A percentile compares a stretch with the other conserved stretches of the same genome.
These are phyloP conservation scores for Boletus vermiculosoides DNA, from an alignment of 768 basidiomycete genomes.

Conservation along the genomic window DNA sequence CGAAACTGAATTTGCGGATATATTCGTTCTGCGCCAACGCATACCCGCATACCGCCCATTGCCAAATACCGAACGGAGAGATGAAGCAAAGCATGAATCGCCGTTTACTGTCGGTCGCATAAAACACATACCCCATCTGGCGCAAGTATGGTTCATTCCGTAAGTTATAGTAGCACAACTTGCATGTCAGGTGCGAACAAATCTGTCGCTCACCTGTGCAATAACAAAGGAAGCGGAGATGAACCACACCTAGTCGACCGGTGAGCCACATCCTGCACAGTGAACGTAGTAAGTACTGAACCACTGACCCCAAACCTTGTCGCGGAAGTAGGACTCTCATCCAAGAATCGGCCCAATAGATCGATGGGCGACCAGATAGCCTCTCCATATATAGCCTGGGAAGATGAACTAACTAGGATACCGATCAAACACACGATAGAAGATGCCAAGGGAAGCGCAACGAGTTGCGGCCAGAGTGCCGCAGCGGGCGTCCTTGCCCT, in stretches of 20 bases:
- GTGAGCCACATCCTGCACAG: conserved; percentile 12
- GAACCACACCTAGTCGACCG: conserved; percentile 60
- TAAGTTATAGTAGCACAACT: conserved; percentile 11
- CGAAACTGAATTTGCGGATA: conserved; percentile 79
- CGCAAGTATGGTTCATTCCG: background rate
- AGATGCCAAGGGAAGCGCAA: conserved; percentile 72
- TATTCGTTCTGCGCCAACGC: conserved; percentile 55
- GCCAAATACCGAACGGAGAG: conserved; percentile 3
- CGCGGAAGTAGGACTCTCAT: conserved; percentile 56
- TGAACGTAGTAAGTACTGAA: background rate
- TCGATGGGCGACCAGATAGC: conserved; percentile 80
- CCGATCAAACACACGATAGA: conserved; percentile 76
- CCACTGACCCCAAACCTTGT: conserved; percentile 62
- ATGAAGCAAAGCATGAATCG: conserved; percentile 9
- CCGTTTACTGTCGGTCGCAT: conserved; percentile 13
- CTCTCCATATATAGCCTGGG: conserved; percentile 71
- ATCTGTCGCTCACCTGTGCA: conserved; percentile 50
- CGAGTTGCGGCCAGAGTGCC: conserved; percentile 62
- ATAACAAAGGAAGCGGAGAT: conserved; percentile 78
- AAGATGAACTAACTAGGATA: conserved; percentile 79
- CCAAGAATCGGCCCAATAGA: conserved; percentile 65
- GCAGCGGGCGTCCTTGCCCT: conserved; percentile 55
- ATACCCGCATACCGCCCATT: conserved; percentile 5
- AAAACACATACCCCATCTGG: conserved; percentile 30
- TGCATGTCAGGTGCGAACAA: background rate